These are phyloP conservation scores for Phytophthora citricola DNA, from an alignment of 352 stramenopile genomes.

Conservation along the genomic window DNA sequence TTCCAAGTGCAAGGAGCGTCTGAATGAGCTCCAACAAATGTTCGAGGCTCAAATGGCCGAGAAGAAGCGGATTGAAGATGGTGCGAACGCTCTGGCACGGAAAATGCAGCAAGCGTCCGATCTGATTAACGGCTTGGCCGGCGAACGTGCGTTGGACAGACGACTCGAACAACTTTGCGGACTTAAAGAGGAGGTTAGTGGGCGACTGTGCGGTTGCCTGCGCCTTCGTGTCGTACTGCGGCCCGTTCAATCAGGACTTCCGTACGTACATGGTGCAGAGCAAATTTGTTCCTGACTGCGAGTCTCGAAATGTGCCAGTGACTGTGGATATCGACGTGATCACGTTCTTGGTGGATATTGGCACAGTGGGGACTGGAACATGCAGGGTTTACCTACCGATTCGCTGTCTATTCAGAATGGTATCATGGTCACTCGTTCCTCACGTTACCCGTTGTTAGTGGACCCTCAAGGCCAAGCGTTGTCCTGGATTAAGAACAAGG, in stretches of 20 bases:
- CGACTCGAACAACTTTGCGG: constrained; percentile 97
- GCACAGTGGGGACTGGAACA: constrained; percentile 98
- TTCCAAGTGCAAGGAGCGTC: constrained; percentile 94
- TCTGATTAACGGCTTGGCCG: constrained; percentile 96
- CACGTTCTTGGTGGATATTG: constrained; percentile 97
- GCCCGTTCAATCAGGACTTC: constrained; percentile 99
- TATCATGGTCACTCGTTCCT: constrained; percentile 98
- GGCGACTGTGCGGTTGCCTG: constrained; percentile 97
- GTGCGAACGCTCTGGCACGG: constrained; percentile 93
- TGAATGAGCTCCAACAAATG: constrained; percentile 95
- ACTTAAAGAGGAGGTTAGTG: constrained; percentile 96
- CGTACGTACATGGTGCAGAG: constrained; percentile 96
- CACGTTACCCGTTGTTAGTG: constrained; percentile 96
- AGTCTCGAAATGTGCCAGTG: constrained; percentile 92
- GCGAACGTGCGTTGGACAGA: constrained; percentile 98
- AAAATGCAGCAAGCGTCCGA: constrained; percentile 98
- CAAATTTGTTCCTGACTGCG: constrained; percentile 96
- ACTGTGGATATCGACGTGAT: constrained; percentile 97
- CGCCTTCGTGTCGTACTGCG: constrained; percentile 98
- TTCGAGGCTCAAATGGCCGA: constrained; percentile 98
- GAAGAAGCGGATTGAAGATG: constrained; percentile 97
- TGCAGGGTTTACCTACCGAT: constrained; percentile 97
- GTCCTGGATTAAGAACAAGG: constrained; percentile 98
- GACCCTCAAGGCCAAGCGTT: constrained; percentile 98
- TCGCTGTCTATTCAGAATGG: constrained; percentile 98